Conservation (phyloP, 2,329 filamentous ascomycete genomes). For the Penicillium glabrum region DNA sequence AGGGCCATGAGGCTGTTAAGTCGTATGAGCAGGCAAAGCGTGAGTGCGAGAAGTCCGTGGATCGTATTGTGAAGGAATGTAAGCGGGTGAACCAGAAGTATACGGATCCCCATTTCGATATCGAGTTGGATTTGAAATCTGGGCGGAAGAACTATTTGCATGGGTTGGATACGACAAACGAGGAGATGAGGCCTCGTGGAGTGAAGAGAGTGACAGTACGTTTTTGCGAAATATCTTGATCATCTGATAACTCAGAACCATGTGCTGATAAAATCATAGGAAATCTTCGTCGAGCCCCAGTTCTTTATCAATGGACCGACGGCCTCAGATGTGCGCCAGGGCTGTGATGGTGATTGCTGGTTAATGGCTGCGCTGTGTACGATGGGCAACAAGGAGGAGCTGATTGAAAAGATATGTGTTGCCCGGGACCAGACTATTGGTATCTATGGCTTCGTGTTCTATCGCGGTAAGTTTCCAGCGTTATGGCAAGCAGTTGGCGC, state of each 20-base stretch:
- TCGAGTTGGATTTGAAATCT: constrained; percentile 72
- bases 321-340: constrained; percentile 76
- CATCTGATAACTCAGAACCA: background rate
- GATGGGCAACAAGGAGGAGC: constrained; percentile 67
- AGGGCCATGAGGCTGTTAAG: constrained; percentile 58
- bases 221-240: background rate
- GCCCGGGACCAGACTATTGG: constrained; percentile 70
- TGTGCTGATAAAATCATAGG: constrained; percentile 44
- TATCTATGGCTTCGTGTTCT: constrained; percentile 84
- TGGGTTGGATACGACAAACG: constrained; percentile 40
- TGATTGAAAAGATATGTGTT: constrained; percentile 74
- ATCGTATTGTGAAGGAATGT: constrained; percentile 63
- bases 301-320: constrained; percentile 78
- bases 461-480: constrained; percentile 53
- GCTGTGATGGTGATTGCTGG: constrained; percentile 80
- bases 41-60: constrained; percentile 64
- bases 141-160: constrained; percentile 54
- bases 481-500: background rate
- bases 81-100: constrained; percentile 81
- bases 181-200: constrained; percentile 61
- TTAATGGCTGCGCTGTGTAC: constrained; percentile 78
- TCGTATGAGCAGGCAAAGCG: constrained; percentile 72
- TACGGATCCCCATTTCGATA: constrained; percentile 80
- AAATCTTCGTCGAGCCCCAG: constrained; percentile 73
- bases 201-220: constrained; percentile 67